Evolutionary conservation across 179 eudicot species (phyloP).

Genomic region (Silene vulgaris): DNA sequence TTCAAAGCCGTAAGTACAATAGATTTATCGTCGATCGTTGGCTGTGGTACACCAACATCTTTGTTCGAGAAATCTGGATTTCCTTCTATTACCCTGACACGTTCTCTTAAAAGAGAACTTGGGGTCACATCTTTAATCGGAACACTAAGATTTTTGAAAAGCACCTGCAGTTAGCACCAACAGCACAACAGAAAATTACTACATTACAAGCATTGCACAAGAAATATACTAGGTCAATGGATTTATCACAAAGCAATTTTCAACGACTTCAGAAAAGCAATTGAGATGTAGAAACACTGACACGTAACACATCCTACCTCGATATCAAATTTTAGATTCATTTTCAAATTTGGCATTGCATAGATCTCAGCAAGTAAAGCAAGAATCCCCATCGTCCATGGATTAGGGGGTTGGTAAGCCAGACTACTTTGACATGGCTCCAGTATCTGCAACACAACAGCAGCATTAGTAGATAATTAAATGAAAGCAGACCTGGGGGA

Average conservation of each 20-base stretch:
- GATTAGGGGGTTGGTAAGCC: constrained; percentile 92
- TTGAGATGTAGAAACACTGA: neutral
- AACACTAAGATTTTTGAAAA: constrained; percentile 79
- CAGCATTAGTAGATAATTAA: constrained; percentile 9
- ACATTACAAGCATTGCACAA: constrained; percentile 7
- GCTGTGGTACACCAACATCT: constrained; percentile 62
- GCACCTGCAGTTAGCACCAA: constrained; percentile 46
- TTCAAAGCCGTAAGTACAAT: constrained; percentile 41
- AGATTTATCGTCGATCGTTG: constrained; percentile 52
- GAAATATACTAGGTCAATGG: neutral
- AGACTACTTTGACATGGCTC: constrained; percentile 85
- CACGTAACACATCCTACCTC: constrained; percentile 47
- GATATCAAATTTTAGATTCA: constrained; percentile 93
- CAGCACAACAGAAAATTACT: neutral
- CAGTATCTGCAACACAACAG: constrained; percentile 46
- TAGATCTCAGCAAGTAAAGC: constrained; percentile 84
- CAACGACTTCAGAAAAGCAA: neutral
- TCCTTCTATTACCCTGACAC: constrained; percentile 71
- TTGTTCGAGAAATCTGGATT: constrained; percentile 96
- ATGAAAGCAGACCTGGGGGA: neutral
- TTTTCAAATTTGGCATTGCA: constrained; percentile 88
- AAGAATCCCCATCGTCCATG: constrained; percentile 96
- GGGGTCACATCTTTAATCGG: constrained; percentile 78
- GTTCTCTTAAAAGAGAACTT: constrained; percentile 68
- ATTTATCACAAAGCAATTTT: neutral